Conservation (phyloP, 148 eudicot species). For the Nyssa sinensis region DNA sequence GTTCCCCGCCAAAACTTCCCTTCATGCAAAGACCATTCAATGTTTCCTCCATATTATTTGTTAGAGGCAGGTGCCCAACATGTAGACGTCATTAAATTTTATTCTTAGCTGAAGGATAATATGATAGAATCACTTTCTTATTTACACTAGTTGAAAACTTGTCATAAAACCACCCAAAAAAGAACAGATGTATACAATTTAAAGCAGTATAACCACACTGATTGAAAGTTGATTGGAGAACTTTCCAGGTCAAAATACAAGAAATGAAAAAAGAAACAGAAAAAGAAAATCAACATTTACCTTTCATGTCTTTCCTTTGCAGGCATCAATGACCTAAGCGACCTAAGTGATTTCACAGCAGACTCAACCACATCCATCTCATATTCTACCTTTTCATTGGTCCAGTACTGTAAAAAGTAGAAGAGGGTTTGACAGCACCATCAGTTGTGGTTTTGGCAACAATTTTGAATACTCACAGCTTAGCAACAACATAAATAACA, state of each 20-base stretch:
- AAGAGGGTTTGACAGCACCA: background rate
- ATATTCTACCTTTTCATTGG: slow-evolving; percentile 60
- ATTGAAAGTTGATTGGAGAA: background rate
- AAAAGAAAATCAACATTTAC: slow-evolving; percentile 29
- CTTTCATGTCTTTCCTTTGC: slow-evolving; percentile 75
- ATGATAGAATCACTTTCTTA: too few species aligned
- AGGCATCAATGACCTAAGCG: slow-evolving; percentile 62
- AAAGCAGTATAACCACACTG: background rate
- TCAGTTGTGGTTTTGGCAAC: background rate
- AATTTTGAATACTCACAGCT: background rate
- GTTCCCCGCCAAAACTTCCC: background rate
- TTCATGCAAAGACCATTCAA: background rate
- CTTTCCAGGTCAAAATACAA: background rate
- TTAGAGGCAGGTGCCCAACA: background rate
- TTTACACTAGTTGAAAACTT: background rate
- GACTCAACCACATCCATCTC: slow-evolving; percentile 77
- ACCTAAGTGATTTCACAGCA: slow-evolving; percentile 72
- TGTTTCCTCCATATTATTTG: too few species aligned
- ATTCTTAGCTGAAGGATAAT: too few species aligned
- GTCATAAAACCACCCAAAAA: background rate
- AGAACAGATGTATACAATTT: background rate
- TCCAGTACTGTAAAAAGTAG: slow-evolving; percentile 66
- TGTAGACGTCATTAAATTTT: background rate
- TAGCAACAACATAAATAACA: background rate
- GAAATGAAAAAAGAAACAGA: background rate